These are phyloP conservation scores for Pichia kudriavzevii DNA, from an alignment of 1,139 yeast genomes.

Conservation along the genomic window DNA sequence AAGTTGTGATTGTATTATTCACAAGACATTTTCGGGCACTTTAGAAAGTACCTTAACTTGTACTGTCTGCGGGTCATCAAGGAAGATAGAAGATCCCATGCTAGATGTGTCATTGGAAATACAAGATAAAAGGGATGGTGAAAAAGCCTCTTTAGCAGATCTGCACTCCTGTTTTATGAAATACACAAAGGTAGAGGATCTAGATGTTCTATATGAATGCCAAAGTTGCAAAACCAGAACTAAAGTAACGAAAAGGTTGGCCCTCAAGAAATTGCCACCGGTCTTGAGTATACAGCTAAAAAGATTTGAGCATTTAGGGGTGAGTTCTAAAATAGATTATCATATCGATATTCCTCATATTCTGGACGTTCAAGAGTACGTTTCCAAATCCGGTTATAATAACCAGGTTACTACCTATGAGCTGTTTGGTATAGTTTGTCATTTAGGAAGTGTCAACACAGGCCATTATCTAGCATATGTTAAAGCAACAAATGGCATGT, in stretches of 20 bases:
- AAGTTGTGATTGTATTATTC: conserved; percentile 70
- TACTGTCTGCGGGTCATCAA: conserved; percentile 53
- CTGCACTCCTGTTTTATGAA: conserved; percentile 63
- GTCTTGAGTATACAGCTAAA: conserved; percentile 80
- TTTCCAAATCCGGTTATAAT: conserved; percentile 24
- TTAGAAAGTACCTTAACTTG: conserved; percentile 72
- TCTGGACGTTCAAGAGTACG: conserved; percentile 62
- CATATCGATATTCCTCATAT: conserved; percentile 66
- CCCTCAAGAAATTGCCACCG: conserved; percentile 62
- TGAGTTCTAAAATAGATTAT: conserved; percentile 68
- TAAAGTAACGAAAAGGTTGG: conserved; percentile 64
- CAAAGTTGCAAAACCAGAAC: conserved; percentile 53
- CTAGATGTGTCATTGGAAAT: conserved; percentile 83
- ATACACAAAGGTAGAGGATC: conserved; percentile 68
- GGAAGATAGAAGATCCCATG: conserved; percentile 78
- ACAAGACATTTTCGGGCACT: conserved; percentile 69
- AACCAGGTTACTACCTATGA: conserved; percentile 38
- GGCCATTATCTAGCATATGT: conserved; percentile 87
- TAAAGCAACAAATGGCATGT: conserved; percentile 60
- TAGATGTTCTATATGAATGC: conserved; percentile 72
- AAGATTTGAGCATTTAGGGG: conserved; percentile 69
- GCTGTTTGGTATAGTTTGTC: conserved; percentile 79
- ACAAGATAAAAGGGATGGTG: conserved; percentile 24
- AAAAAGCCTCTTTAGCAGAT: conserved; percentile 18
- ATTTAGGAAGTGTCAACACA: conserved; percentile 86